phyloP scores from a whole-genome alignment of 768 basidiomycete species.

The Chalciporus pseudorubinellus region DNA sequence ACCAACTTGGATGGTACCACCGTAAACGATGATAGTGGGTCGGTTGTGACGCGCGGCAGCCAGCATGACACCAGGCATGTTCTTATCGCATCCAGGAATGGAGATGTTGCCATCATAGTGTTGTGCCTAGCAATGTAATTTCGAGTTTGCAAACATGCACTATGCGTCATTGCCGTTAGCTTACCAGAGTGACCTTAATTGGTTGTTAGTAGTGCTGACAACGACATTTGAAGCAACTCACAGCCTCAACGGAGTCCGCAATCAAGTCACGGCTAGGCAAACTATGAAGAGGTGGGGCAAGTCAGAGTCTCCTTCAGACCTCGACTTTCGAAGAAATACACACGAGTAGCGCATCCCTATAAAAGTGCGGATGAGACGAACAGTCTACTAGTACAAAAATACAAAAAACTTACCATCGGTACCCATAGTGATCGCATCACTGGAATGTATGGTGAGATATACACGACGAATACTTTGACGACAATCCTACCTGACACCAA shows the following conservation, averaged over 20 bases:
- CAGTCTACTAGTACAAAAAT: not conserved
- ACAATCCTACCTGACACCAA: constrained; percentile 81
- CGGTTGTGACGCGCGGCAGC: constrained; percentile 85
- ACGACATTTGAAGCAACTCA: constrained; percentile 30
- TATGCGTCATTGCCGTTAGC: constrained; percentile 3
- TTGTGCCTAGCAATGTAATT: constrained; percentile 55
- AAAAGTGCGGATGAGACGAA: constrained; percentile 1
- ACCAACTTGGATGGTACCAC: constrained; percentile 81
- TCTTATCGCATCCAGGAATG: constrained; percentile 88
- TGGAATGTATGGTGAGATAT: constrained; percentile 21
- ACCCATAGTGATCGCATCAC: constrained; percentile 89
- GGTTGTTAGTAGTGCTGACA: constrained; percentile 7
- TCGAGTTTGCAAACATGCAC: not conserved
- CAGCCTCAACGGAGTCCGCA: constrained; percentile 85
- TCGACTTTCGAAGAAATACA: constrained; percentile 26
- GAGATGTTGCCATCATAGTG: constrained; percentile 87
- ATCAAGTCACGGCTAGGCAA: constrained; percentile 87
- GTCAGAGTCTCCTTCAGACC: not conserved
- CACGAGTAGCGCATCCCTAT: constrained; percentile 87
- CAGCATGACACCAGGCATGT: constrained; percentile 89
- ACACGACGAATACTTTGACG: not conserved
- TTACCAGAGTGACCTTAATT: constrained; percentile 55
- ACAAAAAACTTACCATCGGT: constrained; percentile 61
- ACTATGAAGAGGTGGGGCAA: constrained; percentile 35
- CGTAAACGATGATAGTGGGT: constrained; percentile 84